Conservation (phyloP, 371 early-diverging fungal species). For the Mucor velutinosus region DNA sequence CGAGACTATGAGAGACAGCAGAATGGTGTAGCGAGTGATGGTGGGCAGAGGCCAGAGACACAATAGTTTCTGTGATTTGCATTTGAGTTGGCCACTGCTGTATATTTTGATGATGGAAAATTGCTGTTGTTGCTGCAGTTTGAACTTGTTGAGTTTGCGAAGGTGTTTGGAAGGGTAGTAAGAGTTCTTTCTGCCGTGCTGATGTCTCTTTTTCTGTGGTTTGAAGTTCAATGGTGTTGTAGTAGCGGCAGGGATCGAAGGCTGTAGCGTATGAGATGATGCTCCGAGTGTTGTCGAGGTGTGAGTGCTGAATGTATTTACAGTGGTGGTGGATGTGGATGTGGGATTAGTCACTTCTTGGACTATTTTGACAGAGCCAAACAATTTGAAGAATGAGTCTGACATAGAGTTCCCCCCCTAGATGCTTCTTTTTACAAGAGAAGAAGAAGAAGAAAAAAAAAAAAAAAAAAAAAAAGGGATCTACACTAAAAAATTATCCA, state of each 20-base stretch:
- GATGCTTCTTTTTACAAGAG: not conserved
- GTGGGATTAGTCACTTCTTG: conserved; percentile 26
- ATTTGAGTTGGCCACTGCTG: conserved; percentile 1
- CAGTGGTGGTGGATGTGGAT: not conserved
- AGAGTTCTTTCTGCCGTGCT: conserved; percentile 21
- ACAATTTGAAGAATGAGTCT: conserved; percentile 28
- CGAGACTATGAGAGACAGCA: conserved; percentile 29
- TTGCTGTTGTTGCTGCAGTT: conserved; percentile 16
- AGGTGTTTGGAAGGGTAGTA: conserved; percentile 24
- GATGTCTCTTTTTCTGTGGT: not conserved
- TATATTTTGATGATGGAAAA: conserved; percentile 11
- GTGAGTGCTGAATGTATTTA: not conserved
- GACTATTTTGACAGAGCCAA: conserved; percentile 27
- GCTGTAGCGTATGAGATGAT: not conserved
- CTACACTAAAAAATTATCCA: not conserved
- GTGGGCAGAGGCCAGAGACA: conserved; percentile 38
- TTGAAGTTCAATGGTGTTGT: not conserved
- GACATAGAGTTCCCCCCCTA: not conserved
- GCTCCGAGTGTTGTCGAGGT: not conserved
- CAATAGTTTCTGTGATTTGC: conserved; percentile 27
- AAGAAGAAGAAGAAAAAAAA: not conserved
- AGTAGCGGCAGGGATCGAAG: not conserved
- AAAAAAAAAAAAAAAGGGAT: not conserved
- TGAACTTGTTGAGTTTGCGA: conserved; percentile 14
- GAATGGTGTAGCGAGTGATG: conserved; percentile 28